Base-by-base conservation (phyloP, 2,329 filamentous ascomycete species). In the Beauveria medogensis region DNA sequence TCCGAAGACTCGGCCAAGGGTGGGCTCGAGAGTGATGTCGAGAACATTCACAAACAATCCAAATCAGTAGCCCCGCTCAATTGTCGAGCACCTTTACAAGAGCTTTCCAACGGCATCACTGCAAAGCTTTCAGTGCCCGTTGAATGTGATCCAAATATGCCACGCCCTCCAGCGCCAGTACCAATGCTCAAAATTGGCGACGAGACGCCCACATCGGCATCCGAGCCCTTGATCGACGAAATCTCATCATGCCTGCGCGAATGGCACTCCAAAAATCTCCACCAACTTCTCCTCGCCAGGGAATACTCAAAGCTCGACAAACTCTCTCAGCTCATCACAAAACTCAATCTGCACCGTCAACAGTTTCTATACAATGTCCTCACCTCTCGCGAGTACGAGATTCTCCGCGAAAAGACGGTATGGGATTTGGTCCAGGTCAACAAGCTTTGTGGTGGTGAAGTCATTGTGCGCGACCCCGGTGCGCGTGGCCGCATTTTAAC, bases 101-200 rank as follows among this genome's bases (percentile, higher is more conserved):
- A 76, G 47, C 69, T 75, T 9, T 68, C 73, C 26, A 77, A 78
- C 61, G 77, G 75, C 56, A 71, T 71, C 5, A 66, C 70, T 7
- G 76, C 74, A 34, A 76, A 69, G 22, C 72, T 82, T 22, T 81
- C 82, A 9, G 68, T 79, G 3, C 77, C 78, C 5, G 71, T 80
- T 53, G 75, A 78, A 64, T 83, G 87, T 64, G 84, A 92, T 67
- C 86, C 87, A 2, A 80, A 84, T 70, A 83, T 79, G 26, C 86
- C 87, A 12, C 91, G 91, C 67, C 94, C 93, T 34, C 85, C 91
- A 12, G 95, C 95, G 12, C 94, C 94, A 0, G 92, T 99, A 9
- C 94, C 94, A 5, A 94, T 97, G 89, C 82, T 99, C 58, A 96
- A 97, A 74, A 93, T 99, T 71, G 94, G 94, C 62, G 94, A 99